These are phyloP conservation scores for Penicillium sp. DNA, from an alignment of 2,329 filamentous ascomycete genomes.

Conservation along the genomic window DNA sequence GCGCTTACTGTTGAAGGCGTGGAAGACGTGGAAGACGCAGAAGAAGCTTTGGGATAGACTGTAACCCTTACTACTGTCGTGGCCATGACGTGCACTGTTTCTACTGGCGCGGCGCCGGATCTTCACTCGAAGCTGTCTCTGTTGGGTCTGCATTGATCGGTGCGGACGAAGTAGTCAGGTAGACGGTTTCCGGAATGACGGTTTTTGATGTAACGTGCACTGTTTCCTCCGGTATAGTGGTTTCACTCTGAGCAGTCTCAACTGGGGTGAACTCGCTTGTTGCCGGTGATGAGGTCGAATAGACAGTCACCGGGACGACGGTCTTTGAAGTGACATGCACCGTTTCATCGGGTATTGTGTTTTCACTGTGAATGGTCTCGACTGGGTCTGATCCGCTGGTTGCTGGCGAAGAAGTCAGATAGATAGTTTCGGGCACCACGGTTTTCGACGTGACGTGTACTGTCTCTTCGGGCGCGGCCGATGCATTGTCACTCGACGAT, in stretches of 20 bases:
- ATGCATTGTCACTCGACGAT: neutral
- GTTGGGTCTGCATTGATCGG: neutral
- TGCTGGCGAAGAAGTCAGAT: neutral
- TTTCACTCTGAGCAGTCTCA: neutral
- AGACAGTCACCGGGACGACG: neutral
- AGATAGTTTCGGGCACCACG: neutral
- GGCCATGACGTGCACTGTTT: neutral
- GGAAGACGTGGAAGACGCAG: neutral
- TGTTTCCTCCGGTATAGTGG: neutral
- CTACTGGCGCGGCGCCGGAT: neutral
- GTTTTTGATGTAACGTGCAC: neutral
- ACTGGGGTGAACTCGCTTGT: too few relatives aligned
- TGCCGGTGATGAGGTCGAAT: neutral
- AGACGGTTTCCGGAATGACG: neutral
- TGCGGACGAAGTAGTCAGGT: neutral
- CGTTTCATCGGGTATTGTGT: neutral
- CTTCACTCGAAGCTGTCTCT: neutral
- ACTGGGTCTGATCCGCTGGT: neutral
- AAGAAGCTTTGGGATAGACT: neutral
- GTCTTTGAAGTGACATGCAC: neutral
- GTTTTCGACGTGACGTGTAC: neutral
- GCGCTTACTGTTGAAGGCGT: neutral
- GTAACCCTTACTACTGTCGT: constrained; percentile 1
- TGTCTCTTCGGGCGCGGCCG: neutral
- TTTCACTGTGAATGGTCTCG: neutral